Evolutionary conservation across 371 early-diverging fungal species (phyloP).

Genomic region (Mortierella sp.): DNA sequence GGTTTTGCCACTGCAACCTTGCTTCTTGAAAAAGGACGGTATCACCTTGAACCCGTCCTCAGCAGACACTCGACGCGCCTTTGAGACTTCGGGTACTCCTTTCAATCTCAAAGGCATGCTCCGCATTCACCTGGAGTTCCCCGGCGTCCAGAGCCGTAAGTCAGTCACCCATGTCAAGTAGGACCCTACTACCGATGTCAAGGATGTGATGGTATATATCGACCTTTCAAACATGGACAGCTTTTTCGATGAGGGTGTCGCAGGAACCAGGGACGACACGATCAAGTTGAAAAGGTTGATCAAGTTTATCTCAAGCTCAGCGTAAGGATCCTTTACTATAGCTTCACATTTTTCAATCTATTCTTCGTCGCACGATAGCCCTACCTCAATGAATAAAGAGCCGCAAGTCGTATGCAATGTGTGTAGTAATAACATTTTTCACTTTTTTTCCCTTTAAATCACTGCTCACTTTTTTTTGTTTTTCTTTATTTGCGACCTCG

Average conservation of each 20-base stretch:
- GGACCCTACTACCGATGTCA: conserved; percentile 6
- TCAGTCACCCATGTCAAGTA: conserved; percentile 5
- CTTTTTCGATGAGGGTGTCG: conserved; percentile 22
- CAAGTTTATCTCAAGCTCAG: not conserved
- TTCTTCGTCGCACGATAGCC: too few species aligned
- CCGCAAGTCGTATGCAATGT: too few species aligned
- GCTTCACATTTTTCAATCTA: too few species aligned
- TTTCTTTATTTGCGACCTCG: too few species aligned
- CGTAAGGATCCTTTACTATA: too few species aligned
- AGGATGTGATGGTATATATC: conserved; percentile 28
- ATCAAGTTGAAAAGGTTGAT: conserved; percentile 9
- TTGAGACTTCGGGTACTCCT: conserved; percentile 7
- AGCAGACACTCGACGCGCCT: not conserved
- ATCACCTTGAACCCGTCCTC: not conserved
- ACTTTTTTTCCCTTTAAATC: too few species aligned
- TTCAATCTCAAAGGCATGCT: conserved; percentile 15
- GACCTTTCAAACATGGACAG: conserved; percentile 17
- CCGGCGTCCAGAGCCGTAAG: not conserved
- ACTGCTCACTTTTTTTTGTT: too few species aligned
- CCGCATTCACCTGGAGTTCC: conserved; percentile 19
- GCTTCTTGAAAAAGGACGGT: too few species aligned
- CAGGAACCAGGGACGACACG: not conserved
- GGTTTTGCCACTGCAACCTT: too few species aligned
- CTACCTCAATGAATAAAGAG: too few species aligned
- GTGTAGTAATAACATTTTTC: too few species aligned